Evolutionary conservation across 352 stramenopile genomes (phyloP).

Genomic region (Lagenidium giganteum): DNA sequence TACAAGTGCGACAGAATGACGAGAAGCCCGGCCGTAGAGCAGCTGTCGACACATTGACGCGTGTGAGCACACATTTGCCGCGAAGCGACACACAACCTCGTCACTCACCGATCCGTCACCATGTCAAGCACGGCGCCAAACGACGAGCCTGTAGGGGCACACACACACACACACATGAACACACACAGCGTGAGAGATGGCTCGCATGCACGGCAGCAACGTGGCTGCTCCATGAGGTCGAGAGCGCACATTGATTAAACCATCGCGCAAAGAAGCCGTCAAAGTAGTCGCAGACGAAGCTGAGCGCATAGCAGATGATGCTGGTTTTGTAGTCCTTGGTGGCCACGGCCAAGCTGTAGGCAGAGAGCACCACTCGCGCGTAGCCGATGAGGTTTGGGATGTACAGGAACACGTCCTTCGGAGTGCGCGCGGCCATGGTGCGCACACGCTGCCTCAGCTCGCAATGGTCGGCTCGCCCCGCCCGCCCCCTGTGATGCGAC

Average conservation of each 20-base stretch:
- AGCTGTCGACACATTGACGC: conserved; percentile 27
- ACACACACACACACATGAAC: conserved; percentile 6
- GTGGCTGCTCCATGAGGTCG: too few relatives aligned
- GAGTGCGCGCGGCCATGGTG: too few relatives aligned
- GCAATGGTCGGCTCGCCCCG: too few relatives aligned
- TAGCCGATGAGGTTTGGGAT: conserved; percentile 97
- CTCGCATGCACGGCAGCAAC: background rate
- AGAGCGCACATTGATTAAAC: conserved; percentile 93
- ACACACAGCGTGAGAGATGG: background rate
- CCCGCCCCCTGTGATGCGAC: too few relatives aligned
- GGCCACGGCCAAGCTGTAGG: conserved; percentile 83
- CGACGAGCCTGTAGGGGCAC: conserved; percentile 53
- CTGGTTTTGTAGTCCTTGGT: conserved; percentile 67
- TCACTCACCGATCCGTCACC: conserved; percentile 94
- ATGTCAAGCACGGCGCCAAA: conserved; percentile 97
- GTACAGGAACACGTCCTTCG: conserved; percentile 91
- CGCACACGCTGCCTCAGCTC: too few relatives aligned
- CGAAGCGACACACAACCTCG: too few relatives aligned
- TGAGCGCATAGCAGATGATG: conserved; percentile 90
- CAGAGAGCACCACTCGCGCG: conserved; percentile 79
- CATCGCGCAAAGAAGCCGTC: conserved; percentile 96
- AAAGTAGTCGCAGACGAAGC: conserved; percentile 97
- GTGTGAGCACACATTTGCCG: background rate
- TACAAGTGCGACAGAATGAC: conserved; percentile 93
- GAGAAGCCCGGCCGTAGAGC: conserved; percentile 94